A percentile compares a stretch with the other conserved stretches of the same genome.
Evolutionary conservation across 2,329 filamentous ascomycete species (phyloP).

Genomic region (Epichloe glyceriae): DNA sequence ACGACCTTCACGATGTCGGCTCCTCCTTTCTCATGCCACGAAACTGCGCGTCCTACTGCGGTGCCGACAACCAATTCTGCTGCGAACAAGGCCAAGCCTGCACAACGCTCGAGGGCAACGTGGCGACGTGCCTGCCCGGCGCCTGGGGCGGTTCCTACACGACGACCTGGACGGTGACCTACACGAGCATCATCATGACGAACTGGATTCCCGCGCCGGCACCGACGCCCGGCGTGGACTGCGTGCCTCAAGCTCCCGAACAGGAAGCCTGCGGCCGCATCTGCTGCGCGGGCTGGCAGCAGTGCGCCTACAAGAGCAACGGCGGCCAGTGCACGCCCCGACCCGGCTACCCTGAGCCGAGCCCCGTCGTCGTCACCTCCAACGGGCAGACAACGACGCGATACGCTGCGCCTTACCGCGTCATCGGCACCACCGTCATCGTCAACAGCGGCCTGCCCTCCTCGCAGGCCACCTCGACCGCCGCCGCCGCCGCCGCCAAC

Average conservation of each 20-base stretch:
- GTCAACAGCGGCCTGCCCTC: constrained; percentile 37
- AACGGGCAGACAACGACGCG: constrained; percentile 39
- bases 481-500: constrained; percentile 38
- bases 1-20: constrained; percentile 34
- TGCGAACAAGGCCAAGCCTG: constrained; percentile 37
- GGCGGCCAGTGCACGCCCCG: constrained; percentile 44
- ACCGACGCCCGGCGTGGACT: constrained; percentile 31
- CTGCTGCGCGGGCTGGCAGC: constrained; percentile 59
- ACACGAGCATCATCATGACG: constrained; percentile 45
- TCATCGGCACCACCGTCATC: constrained; percentile 42
- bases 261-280: constrained; percentile 52
- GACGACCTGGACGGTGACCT: constrained; percentile 49
- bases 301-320: constrained; percentile 37
- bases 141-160: constrained; percentile 27
- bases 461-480: constrained; percentile 33
- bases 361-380: constrained; percentile 31
- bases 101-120: constrained; percentile 33
- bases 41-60: constrained; percentile 40
- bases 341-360: constrained; percentile 30
- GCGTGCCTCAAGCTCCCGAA: constrained; percentile 36
- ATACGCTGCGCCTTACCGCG: constrained; percentile 38
- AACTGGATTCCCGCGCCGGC: constrained; percentile 31
- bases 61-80: constrained; percentile 41
- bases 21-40: constrained; percentile 38
- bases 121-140: constrained; percentile 35